Base-by-base conservation (phyloP, 1,284 basidiomycete species). In the Caloboletus inedulis region DNA sequence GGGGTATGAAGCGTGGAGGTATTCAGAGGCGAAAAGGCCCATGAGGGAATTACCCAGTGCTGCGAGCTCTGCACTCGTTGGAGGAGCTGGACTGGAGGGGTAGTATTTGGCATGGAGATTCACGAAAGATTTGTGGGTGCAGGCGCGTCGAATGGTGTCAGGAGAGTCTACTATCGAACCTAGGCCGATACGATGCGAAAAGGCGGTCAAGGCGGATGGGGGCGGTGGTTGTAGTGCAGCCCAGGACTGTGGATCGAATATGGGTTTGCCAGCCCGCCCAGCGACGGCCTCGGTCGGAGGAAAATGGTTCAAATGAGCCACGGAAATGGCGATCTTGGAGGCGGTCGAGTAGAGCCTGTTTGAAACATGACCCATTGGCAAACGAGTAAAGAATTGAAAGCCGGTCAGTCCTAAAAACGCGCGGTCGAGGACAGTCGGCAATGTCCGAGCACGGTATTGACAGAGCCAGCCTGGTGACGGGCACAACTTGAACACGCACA, bases 21-120 rank as follows among this genome's bases (percentile, higher is more conserved):
- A 85, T 73, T 99, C 96, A 0, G 90, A 77, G 5, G 91, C 90
- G 61, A 98, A 92, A 36, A 98, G 78, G 47, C 96, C 96, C 66
- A 98, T 80, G 49, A 99, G 78, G 1, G 90, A 82, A 73, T 98
- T 98, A 30, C 96, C 96, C 7, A 97, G 72, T 0, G 81, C 72
- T 1, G 89, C 79, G 5, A 98, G 80, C 43, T 89, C 81, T n/a
- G 80, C 85, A 72, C 98, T 98, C 33, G 81, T 82, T 34, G 73
- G 65, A 36, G 82, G 87, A 62, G 68, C 67, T 49, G 76, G 74
- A 46, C 77, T 75, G 54, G 74, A 68, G 13, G 83, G 83, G 59
- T 77, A 73, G 59, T 83, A 77, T 57, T 77, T 75, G 46, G 75
- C 69, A 65, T 81, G 79, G 49, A 86, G 72, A 37, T 74, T 63